A percentile compares a stretch with the other conserved stretches of the same genome.
Conservation (phyloP, 75 land plant species). For the Chamaecyparis obtusa region DNA sequence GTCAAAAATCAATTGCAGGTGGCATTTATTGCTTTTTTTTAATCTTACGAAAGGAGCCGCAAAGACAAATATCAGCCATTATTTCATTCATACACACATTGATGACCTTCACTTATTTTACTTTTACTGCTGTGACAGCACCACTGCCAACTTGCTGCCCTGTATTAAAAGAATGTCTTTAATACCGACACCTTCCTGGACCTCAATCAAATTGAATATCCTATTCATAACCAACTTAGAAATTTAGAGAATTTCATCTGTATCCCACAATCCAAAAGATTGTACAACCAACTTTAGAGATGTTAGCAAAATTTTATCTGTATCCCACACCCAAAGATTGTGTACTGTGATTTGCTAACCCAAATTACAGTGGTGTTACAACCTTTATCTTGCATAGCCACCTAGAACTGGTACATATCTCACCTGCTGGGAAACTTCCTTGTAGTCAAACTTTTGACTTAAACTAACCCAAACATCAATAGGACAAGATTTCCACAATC, state of each 20-base stretch:
- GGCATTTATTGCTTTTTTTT: background rate
- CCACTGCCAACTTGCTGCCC: background rate
- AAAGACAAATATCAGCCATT: background rate
- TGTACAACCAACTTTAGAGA: no score
- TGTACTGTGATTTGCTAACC: background rate
- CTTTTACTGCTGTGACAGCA: background rate
- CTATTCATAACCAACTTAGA: background rate
- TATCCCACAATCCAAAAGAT: background rate
- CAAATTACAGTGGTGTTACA: no score
- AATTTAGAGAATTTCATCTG: background rate
- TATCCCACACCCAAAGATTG: background rate
- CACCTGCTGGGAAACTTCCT: background rate
- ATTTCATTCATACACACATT: background rate
- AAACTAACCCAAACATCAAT: no score
- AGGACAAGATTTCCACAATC: no score
- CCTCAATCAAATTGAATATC: background rate
- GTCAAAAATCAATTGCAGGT: background rate
- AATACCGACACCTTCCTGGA: background rate
- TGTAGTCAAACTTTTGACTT: background rate
- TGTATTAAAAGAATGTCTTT: constrained; percentile 3
- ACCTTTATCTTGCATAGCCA: no score
- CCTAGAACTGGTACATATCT: no score
- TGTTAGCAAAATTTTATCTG: no score
- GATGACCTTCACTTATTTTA: background rate
- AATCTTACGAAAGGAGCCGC: background rate